These are phyloP conservation scores for Aspergillus sp. DNA, from an alignment of 2,329 filamentous ascomycete genomes.

Conservation along the genomic window DNA sequence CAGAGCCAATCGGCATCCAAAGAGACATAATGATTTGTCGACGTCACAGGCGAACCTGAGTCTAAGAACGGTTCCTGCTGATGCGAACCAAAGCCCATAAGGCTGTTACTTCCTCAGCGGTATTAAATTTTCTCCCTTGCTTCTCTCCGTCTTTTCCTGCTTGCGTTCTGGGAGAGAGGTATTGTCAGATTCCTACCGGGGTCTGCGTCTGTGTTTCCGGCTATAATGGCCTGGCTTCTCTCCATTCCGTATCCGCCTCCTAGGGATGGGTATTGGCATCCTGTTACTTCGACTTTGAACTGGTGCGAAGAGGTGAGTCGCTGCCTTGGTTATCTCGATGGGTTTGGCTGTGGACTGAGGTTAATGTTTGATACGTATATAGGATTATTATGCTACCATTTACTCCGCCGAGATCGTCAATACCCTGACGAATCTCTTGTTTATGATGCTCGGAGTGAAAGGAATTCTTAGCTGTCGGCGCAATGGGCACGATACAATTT, in stretches of 20 bases:
- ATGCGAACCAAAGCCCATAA: background rate
- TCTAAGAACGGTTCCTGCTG: constrained; percentile 3
- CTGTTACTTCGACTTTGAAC: constrained; percentile 71
- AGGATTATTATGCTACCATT: constrained; percentile 74
- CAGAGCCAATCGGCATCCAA: constrained; percentile 10
- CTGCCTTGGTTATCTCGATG: background rate
- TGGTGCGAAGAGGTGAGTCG: constrained; percentile 73
- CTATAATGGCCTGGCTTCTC: constrained; percentile 30
- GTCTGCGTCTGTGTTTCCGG: constrained; percentile 10
- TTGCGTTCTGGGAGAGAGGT: background rate
- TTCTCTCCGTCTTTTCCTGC: background rate
- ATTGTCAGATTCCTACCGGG: constrained; percentile 6
- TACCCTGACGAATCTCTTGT: constrained; percentile 78
- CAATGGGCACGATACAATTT: constrained; percentile 73
- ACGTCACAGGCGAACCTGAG: constrained; percentile 8
- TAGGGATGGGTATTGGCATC: constrained; percentile 63
- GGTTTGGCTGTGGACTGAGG: background rate
- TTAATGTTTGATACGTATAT: constrained; percentile 19
- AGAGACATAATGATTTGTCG: background rate
- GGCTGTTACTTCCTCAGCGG: background rate
- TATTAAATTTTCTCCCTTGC: background rate
- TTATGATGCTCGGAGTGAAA: constrained; percentile 73
- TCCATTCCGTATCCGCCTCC: constrained; percentile 47
- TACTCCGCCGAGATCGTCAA: constrained; percentile 79
- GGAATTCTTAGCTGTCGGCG: constrained; percentile 72